phyloP scores from a whole-genome alignment of 164 flowering plant species.

The Brasenia schreberi region DNA sequence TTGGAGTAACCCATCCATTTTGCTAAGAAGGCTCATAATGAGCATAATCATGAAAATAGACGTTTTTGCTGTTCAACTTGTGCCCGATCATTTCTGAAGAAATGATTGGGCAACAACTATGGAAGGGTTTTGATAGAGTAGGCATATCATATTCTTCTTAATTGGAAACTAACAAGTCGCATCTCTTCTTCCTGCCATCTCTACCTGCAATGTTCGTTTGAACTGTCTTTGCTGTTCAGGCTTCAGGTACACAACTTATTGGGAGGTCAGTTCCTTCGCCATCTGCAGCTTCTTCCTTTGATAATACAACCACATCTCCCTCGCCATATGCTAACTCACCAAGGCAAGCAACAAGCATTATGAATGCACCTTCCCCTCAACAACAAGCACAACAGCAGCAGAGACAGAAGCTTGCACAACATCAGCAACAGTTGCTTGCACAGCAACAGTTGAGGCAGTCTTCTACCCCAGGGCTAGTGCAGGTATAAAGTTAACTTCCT shows the following conservation, averaged over 20 bases:
- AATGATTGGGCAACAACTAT: no score
- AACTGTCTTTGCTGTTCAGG: conserved; percentile 19
- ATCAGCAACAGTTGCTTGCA: conserved; percentile 78
- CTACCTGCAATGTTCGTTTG: not conserved
- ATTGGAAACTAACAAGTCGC: not conserved
- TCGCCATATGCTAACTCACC: conserved; percentile 92
- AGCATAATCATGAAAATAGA: no score
- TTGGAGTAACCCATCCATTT: no score
- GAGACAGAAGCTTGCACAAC: conserved; percentile 54
- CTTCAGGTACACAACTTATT: conserved; percentile 57
- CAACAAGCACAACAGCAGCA: conserved; percentile 66
- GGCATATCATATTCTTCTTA: not conserved
- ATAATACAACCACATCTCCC: conserved; percentile 67
- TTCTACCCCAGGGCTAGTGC: conserved; percentile 55
- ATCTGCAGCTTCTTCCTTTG: conserved; percentile 53
- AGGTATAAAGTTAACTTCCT: conserved; percentile 23
- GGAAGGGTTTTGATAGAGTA: no score
- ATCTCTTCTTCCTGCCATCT: not conserved
- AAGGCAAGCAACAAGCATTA: conserved; percentile 59
- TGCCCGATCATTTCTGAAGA: no score
- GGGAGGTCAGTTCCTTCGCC: conserved; percentile 94
- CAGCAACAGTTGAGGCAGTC: conserved; percentile 82
- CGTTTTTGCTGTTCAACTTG: no score
- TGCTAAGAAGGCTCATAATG: no score
- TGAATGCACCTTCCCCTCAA: conserved; percentile 95